Evolutionary conservation across 208 protist species (phyloP), one percentile per base, ranked within the genome.

Genomic region (Angomonas deanei): DNA sequence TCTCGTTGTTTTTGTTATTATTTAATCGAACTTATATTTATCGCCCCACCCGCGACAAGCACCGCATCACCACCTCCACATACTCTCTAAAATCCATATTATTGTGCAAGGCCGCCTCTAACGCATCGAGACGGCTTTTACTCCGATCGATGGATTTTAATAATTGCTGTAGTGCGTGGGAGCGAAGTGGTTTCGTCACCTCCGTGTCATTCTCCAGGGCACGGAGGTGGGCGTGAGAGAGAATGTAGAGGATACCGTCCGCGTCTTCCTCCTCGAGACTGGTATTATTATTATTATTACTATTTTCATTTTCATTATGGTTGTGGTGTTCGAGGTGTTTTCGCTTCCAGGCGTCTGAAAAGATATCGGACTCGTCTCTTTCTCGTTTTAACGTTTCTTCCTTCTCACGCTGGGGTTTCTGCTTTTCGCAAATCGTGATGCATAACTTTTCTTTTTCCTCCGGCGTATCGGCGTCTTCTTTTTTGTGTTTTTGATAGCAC

Each of bases 81-180:
- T 93, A 96, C 6, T 59, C 26, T 19, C 70, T 67, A 50, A 96
- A 96, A 34, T 92, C 83, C 0, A 74, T 67, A 48, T 78, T 81
- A 61, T 94, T 94, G 54, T 72, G 72, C 73, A 89, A 53, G 38
- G 87, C 90, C 15, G 86, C 80, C 36, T 91, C 78, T 13, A 96
- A 71, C 33, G 90, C 90, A 8, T 93, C 90, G 1, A 94, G 61
- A 4, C 74, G 75, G 0, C 82, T 81, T 0, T 80, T 79, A 66
- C 87, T 94, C 5, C 48, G 55, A 62, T 92, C 75, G 49, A 96
- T 88, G 0, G 80, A 74, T 11, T 56, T 64, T 28, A 93, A 63
- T 24, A 94, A 66, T 27, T 61, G 63, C 65, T 93, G 86, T 53
- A 96, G 65, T 49, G 82, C 73, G 0, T 39, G 47, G 5, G 61